Percentiles rank a stretch among this genome's conserved stretches.
Evolutionary conservation across 1,139 yeast genomes (phyloP).

Genomic region (Sugiyamaella paludigena): DNA sequence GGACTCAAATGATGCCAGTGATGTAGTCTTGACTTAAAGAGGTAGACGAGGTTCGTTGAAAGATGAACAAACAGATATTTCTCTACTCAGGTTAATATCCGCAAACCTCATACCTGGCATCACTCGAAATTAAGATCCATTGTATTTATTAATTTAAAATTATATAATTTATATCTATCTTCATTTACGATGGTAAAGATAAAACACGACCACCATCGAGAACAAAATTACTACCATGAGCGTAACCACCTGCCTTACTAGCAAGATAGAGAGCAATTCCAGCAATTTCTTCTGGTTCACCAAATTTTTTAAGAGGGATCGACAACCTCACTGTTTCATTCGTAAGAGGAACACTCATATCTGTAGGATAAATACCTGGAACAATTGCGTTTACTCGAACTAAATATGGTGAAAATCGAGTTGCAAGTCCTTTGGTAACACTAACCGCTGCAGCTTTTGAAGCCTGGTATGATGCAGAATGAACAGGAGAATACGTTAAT

Average conservation of each 20-base stretch:
- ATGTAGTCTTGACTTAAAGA: too few relatives aligned
- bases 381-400: constrained; percentile 17
- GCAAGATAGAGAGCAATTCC: constrained; percentile 44
- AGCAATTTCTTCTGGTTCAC: constrained; percentile 15
- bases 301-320: constrained; percentile 16
- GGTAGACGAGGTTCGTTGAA: too few relatives aligned
- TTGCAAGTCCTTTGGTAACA: constrained; percentile 65
- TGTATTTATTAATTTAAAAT: too few relatives aligned
- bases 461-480: constrained; percentile 78
- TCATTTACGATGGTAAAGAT: constrained; percentile 1
- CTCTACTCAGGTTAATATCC: too few relatives aligned
- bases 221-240: constrained; percentile 68
- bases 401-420: constrained; percentile 12
- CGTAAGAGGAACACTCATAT: constrained; percentile 12
- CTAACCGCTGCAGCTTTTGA: constrained; percentile 82
- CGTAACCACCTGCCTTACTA: constrained; percentile 55
- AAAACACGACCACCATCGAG: constrained; percentile 59
- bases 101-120: too few relatives aligned
- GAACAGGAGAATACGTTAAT: constrained; percentile 76
- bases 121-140: too few relatives aligned
- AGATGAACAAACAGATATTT: too few relatives aligned
- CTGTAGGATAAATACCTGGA: constrained; percentile 17
- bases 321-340: constrained; percentile 6
- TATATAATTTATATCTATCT: not conserved
- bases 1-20: too few relatives aligned